These are phyloP conservation scores for Saccharomycopsis schoenii DNA, from an alignment of 805 yeast species.

Conservation along the genomic window DNA sequence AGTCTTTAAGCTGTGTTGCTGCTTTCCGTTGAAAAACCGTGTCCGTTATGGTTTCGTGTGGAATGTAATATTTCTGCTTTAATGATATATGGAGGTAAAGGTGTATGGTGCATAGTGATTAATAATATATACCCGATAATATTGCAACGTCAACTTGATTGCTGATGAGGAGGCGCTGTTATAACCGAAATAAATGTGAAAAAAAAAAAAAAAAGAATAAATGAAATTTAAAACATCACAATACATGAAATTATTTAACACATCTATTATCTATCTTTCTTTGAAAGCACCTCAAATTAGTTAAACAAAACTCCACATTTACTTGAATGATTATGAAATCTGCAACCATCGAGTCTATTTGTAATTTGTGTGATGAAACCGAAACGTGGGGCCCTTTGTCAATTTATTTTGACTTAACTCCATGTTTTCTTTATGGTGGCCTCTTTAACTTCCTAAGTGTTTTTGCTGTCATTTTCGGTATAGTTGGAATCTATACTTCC, in stretches of 20 bases:
- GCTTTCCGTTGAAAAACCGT: background rate
- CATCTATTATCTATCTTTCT: too few species aligned
- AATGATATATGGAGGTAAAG: background rate
- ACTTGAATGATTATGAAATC: background rate
- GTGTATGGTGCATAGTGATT: background rate
- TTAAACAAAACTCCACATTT: background rate
- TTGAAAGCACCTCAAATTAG: background rate
- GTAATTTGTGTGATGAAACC: slow-evolving; percentile 21
- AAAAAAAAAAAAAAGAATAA: too few species aligned
- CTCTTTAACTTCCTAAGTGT: slow-evolving; percentile 34
- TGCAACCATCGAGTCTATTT: slow-evolving; percentile 15
- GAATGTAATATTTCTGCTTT: background rate
- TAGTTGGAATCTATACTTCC: slow-evolving; percentile 27
- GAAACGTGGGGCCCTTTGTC: slow-evolving; percentile 36
- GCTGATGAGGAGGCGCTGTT: too few species aligned
- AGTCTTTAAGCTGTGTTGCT: too few species aligned
- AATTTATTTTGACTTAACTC: slow-evolving; percentile 44
- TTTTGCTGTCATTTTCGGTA: slow-evolving; percentile 35
- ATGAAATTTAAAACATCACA: background rate
- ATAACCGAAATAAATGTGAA: too few species aligned
- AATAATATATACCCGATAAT: background rate
- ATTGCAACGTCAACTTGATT: background rate
- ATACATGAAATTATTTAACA: too few species aligned
- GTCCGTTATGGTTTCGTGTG: background rate
- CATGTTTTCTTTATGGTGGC: slow-evolving; percentile 49